Evolutionary conservation across 768 basidiomycete species (phyloP), one percentile per base, ranked within the genome.

Genomic region (Punctularia strigosozonata): DNA sequence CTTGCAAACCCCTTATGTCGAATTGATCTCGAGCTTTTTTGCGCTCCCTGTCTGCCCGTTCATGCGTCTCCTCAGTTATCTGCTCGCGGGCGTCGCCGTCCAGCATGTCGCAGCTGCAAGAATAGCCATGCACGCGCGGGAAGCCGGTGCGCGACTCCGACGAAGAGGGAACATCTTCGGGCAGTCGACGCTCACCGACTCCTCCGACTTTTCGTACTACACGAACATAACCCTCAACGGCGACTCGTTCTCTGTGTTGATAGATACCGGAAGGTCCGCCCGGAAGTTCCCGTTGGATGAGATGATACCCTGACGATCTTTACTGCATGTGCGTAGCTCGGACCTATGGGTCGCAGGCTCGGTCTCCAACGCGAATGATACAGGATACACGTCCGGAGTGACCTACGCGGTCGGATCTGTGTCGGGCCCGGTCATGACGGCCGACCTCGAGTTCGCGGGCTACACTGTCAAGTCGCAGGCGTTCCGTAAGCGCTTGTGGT

Each of bases 271-370:
- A 4, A 70, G 68, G 68, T 66, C 41, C 23, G 55, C 31, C n/a
- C n/a, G n/a, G n/a, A n/a, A n/a, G n/a, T n/a, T n/a, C n/a, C n/a
- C n/a, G n/a, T n/a, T n/a, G n/a, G n/a, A n/a, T n/a, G n/a, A n/a
- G n/a, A n/a, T n/a, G n/a, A n/a, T n/a, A n/a, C n/a, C n/a, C n/a
- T n/a, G n/a, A n/a, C n/a, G n/a, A n/a, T n/a, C 19, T 12, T 34
- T 10, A 19, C 12, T 13, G n/a, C 18, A 20, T 34, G 1, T 10
- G 13, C 4, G 7, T 36, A 82, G 79, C 43, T 78, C 79, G 13
- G 80, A 83, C 50, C 54, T 80, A 6, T 80, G 73, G 69, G 68
- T 80, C 4, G 65, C 69, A 7, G 63, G 65, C 22, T 42, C 42
- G 37, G 65, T 77, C 5, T 55, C 58, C 8, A 52, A 52, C 25